These are phyloP conservation scores for Solanum paucissectum DNA, from an alignment of 257 asterid genomes.

Conservation along the genomic window DNA sequence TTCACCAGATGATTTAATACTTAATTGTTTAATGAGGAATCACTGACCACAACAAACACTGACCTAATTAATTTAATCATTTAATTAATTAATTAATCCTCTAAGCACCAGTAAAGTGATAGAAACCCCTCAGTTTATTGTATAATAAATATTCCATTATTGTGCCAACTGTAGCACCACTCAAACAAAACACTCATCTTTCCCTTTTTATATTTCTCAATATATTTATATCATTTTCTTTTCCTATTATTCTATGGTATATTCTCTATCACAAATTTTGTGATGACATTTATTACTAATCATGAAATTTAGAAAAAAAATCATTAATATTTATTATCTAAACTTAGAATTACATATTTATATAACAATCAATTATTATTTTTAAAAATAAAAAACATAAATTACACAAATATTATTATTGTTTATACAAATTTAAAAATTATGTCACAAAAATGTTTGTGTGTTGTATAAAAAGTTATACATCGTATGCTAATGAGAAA, in stretches of 20 bases:
- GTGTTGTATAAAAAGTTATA: background rate
- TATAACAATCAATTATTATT: too few species aligned
- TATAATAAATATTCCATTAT: background rate
- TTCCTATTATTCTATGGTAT: background rate
- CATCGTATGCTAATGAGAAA: background rate
- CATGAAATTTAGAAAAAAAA: background rate
- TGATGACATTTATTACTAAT: background rate
- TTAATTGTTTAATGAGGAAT: constrained; percentile 1
- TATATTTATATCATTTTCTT: background rate
- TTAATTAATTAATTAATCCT: background rate
- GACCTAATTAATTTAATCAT: background rate
- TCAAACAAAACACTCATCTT: background rate
- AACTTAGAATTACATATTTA: background rate
- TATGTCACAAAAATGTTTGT: too few species aligned
- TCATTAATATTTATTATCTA: background rate
- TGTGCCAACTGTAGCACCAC: constrained; percentile 1
- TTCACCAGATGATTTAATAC: background rate
- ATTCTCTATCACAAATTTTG: background rate
- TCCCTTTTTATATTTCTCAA: background rate
- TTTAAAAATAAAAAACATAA: too few species aligned
- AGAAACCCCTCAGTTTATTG: background rate
- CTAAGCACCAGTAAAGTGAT: background rate
- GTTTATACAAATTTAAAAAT: too few species aligned
- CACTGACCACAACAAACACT: constrained; percentile 3
- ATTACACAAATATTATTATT: too few species aligned